These are phyloP conservation scores for Auriscalpium vulgare DNA, from an alignment of 768 basidiomycete species.

Conservation along the genomic window DNA sequence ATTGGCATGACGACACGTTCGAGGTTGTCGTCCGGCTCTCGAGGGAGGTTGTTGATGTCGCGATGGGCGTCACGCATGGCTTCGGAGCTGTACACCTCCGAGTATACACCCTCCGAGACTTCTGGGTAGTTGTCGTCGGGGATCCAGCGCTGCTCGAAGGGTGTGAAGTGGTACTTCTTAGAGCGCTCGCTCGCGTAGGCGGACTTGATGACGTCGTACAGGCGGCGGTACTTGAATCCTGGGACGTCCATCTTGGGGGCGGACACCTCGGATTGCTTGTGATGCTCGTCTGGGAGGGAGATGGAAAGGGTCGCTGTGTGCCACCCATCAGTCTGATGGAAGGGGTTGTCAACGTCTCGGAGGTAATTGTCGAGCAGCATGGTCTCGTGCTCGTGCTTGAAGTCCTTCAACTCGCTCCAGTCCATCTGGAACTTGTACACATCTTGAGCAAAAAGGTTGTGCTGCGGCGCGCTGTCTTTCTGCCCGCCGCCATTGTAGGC, in stretches of 20 bases:
- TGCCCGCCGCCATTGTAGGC: not conserved
- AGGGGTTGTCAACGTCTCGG: not conserved
- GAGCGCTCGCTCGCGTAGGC: not conserved
- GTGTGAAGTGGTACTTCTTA: slow-evolving; percentile 20
- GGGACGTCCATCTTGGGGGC: not conserved
- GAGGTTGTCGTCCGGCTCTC: slow-evolving; percentile 11
- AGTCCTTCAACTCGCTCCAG: not conserved
- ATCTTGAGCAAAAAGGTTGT: not conserved
- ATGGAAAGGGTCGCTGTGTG: not conserved
- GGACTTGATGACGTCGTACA: not conserved
- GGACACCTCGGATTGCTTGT: not conserved
- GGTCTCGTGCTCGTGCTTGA: not conserved
- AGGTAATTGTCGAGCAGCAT: not conserved
- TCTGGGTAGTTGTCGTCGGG: slow-evolving; percentile 1
- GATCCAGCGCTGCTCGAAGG: slow-evolving; percentile 21
- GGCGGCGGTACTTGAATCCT: not conserved
- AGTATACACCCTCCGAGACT: not conserved
- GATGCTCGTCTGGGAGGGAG: not conserved
- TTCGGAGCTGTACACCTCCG: not conserved
- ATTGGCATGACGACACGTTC: slow-evolving; percentile 8
- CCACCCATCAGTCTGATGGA: not conserved
- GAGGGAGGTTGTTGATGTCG: not conserved
- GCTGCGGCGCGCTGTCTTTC: not conserved
- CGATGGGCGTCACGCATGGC: not conserved
- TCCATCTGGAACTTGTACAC: not conserved